phyloP scores from a whole-genome alignment of 805 yeast genomes.

The Wickerhamiella vanderwaltii region DNA sequence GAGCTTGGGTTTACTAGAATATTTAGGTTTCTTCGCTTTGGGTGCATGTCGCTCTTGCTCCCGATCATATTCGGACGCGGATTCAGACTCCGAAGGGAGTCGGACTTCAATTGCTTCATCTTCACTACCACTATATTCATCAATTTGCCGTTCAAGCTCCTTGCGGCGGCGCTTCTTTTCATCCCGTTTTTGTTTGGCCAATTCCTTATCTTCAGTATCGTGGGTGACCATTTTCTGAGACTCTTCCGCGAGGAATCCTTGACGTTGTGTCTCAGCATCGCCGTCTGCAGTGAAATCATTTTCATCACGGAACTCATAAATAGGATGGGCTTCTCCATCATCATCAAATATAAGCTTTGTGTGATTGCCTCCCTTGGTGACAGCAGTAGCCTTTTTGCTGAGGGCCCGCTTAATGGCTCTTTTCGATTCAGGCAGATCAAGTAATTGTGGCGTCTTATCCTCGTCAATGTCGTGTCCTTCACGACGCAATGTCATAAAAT shows the following conservation, averaged over 20 bases:
- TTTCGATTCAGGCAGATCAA: slow-evolving; percentile 67
- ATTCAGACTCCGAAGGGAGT: slow-evolving; percentile 14
- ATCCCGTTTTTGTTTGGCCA: slow-evolving; percentile 62
- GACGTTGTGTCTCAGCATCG: slow-evolving; percentile 56
- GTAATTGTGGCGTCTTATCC: slow-evolving; percentile 31
- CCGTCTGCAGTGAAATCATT: slow-evolving; percentile 67
- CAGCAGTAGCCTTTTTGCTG: slow-evolving; percentile 59
- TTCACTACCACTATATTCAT: slow-evolving; percentile 16
- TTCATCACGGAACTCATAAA: slow-evolving; percentile 84
- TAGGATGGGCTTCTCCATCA: slow-evolving; percentile 83
- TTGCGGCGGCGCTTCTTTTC: slow-evolving; percentile 84
- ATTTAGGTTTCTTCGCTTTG: slow-evolving; percentile 22
- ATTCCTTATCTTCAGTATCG: slow-evolving; percentile 65
- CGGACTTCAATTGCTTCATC: slow-evolving; percentile 12
- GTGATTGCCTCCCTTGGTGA: slow-evolving; percentile 51
- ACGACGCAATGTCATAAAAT: slow-evolving; percentile 71
- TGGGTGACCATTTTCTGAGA: slow-evolving; percentile 52
- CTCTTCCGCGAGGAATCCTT: slow-evolving; percentile 55
- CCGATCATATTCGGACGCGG: slow-evolving; percentile 21
- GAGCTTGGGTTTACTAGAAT: slow-evolving; percentile 21
- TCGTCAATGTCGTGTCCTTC: slow-evolving; percentile 58
- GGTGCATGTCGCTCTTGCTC: slow-evolving; percentile 28
- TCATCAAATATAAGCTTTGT: slow-evolving; percentile 82
- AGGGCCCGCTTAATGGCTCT: slow-evolving; percentile 76
- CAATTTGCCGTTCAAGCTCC: slow-evolving; percentile 57